A percentile compares a stretch with the other conserved stretches of the same genome.
Conservation (phyloP, 768 basidiomycete genomes). For the Mycena epipterygia region DNA sequence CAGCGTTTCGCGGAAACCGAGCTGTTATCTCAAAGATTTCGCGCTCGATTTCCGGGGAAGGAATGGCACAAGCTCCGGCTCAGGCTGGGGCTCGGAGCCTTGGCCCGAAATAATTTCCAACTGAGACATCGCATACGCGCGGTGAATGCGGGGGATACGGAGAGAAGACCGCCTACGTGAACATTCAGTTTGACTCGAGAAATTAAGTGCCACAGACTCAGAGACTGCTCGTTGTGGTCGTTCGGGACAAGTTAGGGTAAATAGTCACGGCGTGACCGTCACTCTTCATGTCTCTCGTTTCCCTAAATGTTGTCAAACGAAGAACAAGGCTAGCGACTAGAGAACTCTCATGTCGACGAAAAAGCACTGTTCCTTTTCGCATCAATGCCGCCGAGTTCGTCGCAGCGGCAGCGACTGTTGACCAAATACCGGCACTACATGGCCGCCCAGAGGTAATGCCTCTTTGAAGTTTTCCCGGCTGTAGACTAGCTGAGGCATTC, state of each 20-base stretch:
- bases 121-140: conserved; percentile 24
- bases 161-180: too few species aligned
- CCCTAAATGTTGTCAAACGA: conserved; percentile 16
- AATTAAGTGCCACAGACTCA: too few species aligned
- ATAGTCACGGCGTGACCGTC: neutral
- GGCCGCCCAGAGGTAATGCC: conserved; percentile 60
- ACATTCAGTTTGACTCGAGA: too few species aligned
- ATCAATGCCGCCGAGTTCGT: conserved; percentile 53
- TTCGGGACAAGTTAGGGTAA: too few species aligned
- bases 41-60: conserved; percentile 44
- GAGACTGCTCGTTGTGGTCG: neutral
- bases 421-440: conserved; percentile 54
- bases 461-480: neutral
- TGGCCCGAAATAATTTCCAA: neutral
- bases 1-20: conserved; percentile 34
- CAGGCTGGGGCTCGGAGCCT: neutral
- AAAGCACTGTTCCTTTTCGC: conserved; percentile 27
- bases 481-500: neutral
- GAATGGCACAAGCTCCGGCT: neutral
- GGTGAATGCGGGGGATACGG: neutral
- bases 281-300: conserved; percentile 19
- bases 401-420: conserved; percentile 52
- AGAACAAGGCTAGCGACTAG: neutral
- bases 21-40: conserved; percentile 44
- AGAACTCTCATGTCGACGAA: neutral